phyloP scores from a whole-genome alignment of 257 asterid genomes.

The Solanum medicagineum region DNA sequence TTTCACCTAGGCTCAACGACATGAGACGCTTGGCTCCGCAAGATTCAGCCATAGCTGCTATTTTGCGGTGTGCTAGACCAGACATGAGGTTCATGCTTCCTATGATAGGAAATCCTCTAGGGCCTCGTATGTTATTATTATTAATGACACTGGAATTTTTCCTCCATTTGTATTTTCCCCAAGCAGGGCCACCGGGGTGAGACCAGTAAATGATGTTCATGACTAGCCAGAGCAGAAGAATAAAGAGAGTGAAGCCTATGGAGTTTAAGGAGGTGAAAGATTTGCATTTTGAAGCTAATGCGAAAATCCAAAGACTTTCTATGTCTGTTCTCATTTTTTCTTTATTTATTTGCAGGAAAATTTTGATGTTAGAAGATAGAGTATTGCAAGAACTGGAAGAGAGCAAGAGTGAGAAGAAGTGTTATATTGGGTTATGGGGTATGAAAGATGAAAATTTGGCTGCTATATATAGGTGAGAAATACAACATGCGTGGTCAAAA shows the following conservation, averaged over 20 bases:
- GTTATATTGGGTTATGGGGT: not conserved
- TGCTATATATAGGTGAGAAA: not conserved
- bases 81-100: slow-evolving; percentile 78
- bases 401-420: not conserved
- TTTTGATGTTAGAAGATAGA: too few species aligned
- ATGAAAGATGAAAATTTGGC: not conserved
- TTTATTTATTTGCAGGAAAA: not conserved
- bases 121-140: slow-evolving; percentile 40
- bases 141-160: not conserved
- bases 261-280: slow-evolving; percentile 20
- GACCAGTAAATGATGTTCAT: slow-evolving; percentile 55
- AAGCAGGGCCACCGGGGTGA: slow-evolving; percentile 77
- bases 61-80: slow-evolving; percentile 66
- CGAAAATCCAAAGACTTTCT: slow-evolving; percentile 56
- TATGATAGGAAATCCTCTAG: slow-evolving; percentile 48
- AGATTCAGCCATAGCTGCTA: slow-evolving; percentile 48
- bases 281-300: slow-evolving; percentile 42
- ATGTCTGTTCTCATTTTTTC: slow-evolving; percentile 16
- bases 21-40: slow-evolving; percentile 47
- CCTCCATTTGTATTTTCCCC: slow-evolving; percentile 46
- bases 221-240: slow-evolving; percentile 17
- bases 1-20: slow-evolving; percentile 70
- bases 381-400: not conserved
- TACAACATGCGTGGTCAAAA: not conserved
- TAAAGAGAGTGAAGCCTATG: slow-evolving; percentile 12